These are phyloP conservation scores for Anaeramoeba ignava DNA, from an alignment of 78 protist genomes.

Conservation along the genomic window DNA sequence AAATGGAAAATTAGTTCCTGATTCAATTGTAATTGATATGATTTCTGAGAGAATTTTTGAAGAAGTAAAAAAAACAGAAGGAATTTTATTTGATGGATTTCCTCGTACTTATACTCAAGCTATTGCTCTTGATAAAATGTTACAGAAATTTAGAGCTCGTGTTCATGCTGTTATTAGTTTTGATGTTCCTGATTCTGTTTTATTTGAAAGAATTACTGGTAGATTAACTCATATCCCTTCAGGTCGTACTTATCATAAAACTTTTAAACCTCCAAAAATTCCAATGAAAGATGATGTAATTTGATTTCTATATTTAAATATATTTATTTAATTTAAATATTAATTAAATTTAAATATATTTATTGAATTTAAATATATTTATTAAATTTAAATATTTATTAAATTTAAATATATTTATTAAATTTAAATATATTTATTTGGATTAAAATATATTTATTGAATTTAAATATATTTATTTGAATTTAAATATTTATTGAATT, in stretches of 20 bases:
- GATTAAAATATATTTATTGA: too few relatives aligned
- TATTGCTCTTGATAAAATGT: neutral
- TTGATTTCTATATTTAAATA: too few relatives aligned
- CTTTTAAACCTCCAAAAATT: neutral
- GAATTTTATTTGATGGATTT: neutral
- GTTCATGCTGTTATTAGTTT: neutral
- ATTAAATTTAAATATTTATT: too few relatives aligned
- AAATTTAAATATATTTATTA: too few relatives aligned
- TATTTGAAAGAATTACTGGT: neutral
- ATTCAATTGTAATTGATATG: neutral
- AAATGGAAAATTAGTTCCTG: neutral
- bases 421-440: too few relatives aligned
- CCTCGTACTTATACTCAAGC: neutral
- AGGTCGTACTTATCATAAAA: neutral
- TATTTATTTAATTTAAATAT: too few relatives aligned
- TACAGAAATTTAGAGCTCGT: neutral
- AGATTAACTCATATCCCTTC: neutral
- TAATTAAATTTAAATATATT: too few relatives aligned
- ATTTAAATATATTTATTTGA: too few relatives aligned
- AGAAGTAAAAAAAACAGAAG: neutral
- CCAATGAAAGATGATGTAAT: neutral
- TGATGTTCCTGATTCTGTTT: neutral
- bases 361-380: too few relatives aligned
- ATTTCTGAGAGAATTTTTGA: neutral
- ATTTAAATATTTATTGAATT: too few relatives aligned